Conservation (phyloP, 106 monocot genomes). For the Xerophyta viscosa region DNA sequence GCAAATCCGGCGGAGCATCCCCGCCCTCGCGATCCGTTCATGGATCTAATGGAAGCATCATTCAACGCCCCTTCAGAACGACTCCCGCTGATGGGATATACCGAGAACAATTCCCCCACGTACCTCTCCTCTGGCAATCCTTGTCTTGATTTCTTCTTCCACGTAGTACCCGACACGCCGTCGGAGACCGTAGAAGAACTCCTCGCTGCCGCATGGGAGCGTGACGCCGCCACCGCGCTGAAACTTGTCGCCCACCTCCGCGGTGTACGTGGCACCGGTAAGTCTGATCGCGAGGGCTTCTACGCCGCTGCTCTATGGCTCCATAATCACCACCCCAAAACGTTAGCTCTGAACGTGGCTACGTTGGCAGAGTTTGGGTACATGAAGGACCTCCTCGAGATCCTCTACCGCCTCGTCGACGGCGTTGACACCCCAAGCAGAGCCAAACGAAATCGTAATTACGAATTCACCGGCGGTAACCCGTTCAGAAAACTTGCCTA, state of each 20-base stretch:
- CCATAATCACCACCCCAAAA: slow-evolving; percentile 42
- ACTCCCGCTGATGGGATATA: slow-evolving; percentile 21
- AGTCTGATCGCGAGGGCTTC: slow-evolving; percentile 38
- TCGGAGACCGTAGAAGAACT: slow-evolving; percentile 6
- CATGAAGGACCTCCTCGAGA: slow-evolving; percentile 48
- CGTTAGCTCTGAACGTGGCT: slow-evolving; percentile 30
- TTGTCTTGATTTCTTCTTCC: slow-evolving; percentile 44
- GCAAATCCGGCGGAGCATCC: too few species aligned
- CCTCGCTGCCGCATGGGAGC: slow-evolving; percentile 25
- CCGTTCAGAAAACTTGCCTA: background rate
- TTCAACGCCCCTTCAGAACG: slow-evolving; percentile 11
- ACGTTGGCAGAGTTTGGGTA: slow-evolving; percentile 34
- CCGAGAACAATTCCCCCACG: slow-evolving; percentile 45
- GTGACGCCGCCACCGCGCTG: slow-evolving; percentile 23
- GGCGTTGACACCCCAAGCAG: slow-evolving; percentile 10
- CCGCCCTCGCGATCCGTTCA: slow-evolving; percentile 11
- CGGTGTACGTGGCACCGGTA: slow-evolving; percentile 34
- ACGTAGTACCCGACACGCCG: slow-evolving; percentile 27
- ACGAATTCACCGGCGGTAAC: background rate
- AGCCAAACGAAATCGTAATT: too few species aligned
- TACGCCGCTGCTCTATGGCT: slow-evolving; percentile 43
- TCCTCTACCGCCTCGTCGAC: slow-evolving; percentile 31
- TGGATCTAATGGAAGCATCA: slow-evolving; percentile 20
- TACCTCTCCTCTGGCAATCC: slow-evolving; percentile 44
- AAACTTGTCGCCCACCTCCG: slow-evolving; percentile 42